Base-by-base conservation (phyloP, 371 early-diverging fungal genomes). In the Homolaphlyctis polyrhiza region DNA sequence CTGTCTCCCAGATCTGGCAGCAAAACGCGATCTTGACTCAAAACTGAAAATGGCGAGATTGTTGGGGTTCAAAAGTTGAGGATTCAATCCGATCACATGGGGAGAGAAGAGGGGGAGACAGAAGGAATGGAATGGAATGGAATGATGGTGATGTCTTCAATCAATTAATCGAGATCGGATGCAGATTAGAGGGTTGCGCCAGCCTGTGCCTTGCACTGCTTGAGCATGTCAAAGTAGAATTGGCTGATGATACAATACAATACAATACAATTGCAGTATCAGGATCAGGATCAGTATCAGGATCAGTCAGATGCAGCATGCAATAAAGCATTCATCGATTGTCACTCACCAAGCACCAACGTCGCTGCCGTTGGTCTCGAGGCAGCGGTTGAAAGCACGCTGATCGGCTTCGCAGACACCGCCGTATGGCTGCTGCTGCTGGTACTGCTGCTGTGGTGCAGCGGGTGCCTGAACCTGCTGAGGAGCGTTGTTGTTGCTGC, bases 171-270 rank as follows among this genome's bases (percentile, higher is more conserved):
- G n/a, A n/a, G n/a, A n/a, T n/a, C n/a, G n/a, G n/a, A n/a, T n/a
- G n/a, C 49, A 27, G 49, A 48, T 11, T 11, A 27, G 30, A 61
- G 47, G 35, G 60, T 33, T 32, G 48, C 50, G n/a, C 57, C 59
- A 14, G 61, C 30, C n/a, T 60, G n/a, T 27, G 86, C 77, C 71
- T 91, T 91, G 79, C 94, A 95, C 43, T 87, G 81, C 80, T 92
- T 92, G 67, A 94, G 82, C 73, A 86, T 86, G 66, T 95, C 94
- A 35, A 93, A 74, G 69, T 92, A 93, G 82, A 86, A 91, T 74
- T 90, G 88, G 80, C 94, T 65, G 58, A 23, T 6, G 45, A 35
- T 5, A 35, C 16, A 14, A 39, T 13, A 62, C n/a, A 62, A 35
- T 13, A 45, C 18, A 60, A 18, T n/a, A 51, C 52, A 60, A 48